Conservation (phyloP, 2,329 filamentous ascomycete genomes). For the Teratosphaeria gauchensis region DNA sequence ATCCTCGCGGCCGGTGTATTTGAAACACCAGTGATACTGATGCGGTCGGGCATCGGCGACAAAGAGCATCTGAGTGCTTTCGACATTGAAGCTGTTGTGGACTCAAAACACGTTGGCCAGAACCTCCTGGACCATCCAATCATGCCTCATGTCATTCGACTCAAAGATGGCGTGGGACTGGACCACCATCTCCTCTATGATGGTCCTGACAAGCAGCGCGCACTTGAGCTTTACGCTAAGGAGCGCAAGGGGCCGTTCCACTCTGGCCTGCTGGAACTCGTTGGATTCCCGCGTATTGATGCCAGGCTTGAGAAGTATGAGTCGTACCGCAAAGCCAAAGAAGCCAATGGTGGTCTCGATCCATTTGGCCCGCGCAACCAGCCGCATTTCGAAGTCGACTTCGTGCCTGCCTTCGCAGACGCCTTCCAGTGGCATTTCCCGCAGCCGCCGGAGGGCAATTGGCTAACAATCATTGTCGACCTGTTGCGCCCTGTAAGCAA, state of each 20-base stretch:
- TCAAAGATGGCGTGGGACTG: not conserved
- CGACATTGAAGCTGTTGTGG: constrained; percentile 35
- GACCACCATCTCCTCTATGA: not conserved
- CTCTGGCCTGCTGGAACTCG: not conserved
- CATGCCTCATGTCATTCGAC: not conserved
- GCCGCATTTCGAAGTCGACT: not conserved
- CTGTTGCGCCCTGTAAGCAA: not conserved
- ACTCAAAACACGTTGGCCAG: not conserved
- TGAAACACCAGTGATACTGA: constrained; percentile 47
- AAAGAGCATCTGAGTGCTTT: constrained; percentile 37
- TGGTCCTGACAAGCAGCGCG: not conserved
- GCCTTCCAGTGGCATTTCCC: not conserved
- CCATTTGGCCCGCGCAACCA: not conserved
- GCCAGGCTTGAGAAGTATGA: constrained; percentile 8
- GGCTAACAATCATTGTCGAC: not conserved
- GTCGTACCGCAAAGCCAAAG: constrained; percentile 18
- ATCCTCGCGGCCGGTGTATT: constrained; percentile 8
- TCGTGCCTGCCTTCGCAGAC: not conserved
- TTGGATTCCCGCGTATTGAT: not conserved
- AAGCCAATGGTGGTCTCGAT: not conserved
- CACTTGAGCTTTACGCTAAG: not conserved
- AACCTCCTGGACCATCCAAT: not conserved
- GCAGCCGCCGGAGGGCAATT: not conserved
- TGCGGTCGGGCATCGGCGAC: constrained; percentile 52
- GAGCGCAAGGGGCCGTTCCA: not conserved